Percentiles rank a stretch among this genome's conserved stretches.
Evolutionary conservation across 2,329 filamentous ascomycete genomes (phyloP).

Genomic region (Exophiala lecanii-corni): DNA sequence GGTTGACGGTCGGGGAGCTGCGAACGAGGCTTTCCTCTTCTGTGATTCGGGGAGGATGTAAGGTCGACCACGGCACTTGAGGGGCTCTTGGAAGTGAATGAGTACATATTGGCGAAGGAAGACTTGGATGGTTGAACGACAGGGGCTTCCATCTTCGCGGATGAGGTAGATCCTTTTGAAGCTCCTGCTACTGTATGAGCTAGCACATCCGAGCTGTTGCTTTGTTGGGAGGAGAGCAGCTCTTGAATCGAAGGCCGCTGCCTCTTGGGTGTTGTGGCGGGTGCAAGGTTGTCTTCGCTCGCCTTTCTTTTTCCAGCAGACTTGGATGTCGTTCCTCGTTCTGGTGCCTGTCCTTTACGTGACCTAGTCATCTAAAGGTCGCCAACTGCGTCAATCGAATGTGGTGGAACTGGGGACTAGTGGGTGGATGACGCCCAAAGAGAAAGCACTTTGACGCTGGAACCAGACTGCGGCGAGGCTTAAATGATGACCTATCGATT

Average conservation of each 20-base stretch:
- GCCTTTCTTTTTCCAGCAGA: constrained; percentile 13
- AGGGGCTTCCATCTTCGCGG: constrained; percentile 20
- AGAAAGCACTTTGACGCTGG: too few relatives aligned
- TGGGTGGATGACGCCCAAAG: too few relatives aligned
- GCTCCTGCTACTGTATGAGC: not conserved
- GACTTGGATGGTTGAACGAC: constrained; percentile 23
- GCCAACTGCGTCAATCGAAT: too few relatives aligned
- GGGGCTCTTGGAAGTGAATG: constrained; percentile 41
- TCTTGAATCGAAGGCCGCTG: constrained; percentile 20
- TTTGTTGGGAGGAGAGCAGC: constrained; percentile 17
- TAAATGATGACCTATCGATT: not conserved
- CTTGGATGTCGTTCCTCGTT: constrained; percentile 17
- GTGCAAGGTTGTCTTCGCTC: constrained; percentile 9
- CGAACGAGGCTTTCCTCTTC: constrained; percentile 31
- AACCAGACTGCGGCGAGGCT: too few relatives aligned
- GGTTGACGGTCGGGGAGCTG: constrained; percentile 34
- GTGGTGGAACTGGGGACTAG: too few relatives aligned
- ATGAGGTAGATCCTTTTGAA: constrained; percentile 11
- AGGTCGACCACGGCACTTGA: constrained; percentile 43
- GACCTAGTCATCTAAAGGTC: constrained; percentile 24
- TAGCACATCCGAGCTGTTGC: constrained; percentile 13
- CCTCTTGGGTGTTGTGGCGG: constrained; percentile 19
- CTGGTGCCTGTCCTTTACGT: constrained; percentile 20
- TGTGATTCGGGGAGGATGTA: constrained; percentile 34
- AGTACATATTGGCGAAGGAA: constrained; percentile 50